Conservation (phyloP, 2,329 filamentous ascomycete species). For the Neofusicoccum kwambonambiense region DNA sequence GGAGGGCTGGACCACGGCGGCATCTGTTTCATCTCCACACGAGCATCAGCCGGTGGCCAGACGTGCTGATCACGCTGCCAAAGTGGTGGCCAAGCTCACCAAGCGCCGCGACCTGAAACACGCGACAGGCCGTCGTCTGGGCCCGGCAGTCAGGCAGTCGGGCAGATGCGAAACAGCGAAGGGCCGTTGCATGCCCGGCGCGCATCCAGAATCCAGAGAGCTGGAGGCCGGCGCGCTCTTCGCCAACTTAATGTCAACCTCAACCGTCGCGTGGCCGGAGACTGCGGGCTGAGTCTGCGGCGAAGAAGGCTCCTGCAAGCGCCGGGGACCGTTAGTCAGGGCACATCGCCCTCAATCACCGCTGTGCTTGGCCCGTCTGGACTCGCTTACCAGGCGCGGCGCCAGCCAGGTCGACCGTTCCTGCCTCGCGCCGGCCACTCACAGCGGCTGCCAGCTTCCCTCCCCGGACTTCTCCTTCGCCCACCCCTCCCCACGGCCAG, state of each 20-base stretch:
- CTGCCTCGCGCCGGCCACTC: background rate
- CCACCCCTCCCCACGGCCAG: background rate
- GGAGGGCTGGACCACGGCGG: too few relatives aligned
- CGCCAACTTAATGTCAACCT: background rate
- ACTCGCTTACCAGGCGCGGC: constrained; percentile 1
- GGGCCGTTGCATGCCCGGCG: background rate
- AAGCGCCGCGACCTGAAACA: background rate
- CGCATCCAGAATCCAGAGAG: background rate
- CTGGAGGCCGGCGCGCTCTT: background rate
- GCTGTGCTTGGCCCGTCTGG: background rate
- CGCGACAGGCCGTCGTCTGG: background rate
- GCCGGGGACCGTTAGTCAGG: background rate
- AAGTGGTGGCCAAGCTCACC: too few relatives aligned
- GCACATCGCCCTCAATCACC: background rate
- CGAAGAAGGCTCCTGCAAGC: background rate
- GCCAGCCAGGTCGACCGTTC: background rate
- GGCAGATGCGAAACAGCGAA: background rate
- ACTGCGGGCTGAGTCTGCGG: background rate
- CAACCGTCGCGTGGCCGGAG: background rate
- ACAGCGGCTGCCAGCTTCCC: background rate
- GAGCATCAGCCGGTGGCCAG: too few relatives aligned
- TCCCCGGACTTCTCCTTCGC: background rate
- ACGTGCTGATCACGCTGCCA: too few relatives aligned
- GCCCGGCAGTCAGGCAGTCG: background rate
- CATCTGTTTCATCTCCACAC: too few relatives aligned